Percentiles rank a stretch among this genome's conserved stretches.
Evolutionary conservation across 1,284 basidiomycete genomes (phyloP).

Genomic region (Schizophyllum commune): DNA sequence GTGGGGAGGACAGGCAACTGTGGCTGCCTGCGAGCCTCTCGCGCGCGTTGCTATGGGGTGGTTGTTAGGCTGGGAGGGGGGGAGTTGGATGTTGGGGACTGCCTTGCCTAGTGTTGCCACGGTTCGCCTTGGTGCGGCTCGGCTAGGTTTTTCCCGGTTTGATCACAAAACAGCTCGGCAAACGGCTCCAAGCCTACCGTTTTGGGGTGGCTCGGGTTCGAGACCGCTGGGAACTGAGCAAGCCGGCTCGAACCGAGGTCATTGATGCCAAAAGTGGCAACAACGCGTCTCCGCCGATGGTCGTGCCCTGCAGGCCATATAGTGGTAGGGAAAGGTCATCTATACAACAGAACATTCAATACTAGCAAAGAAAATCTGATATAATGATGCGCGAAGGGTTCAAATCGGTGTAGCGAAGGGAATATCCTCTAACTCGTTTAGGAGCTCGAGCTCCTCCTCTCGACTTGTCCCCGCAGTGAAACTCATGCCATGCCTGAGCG

Average conservation of each 20-base stretch:
- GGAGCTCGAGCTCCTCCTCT: not conserved
- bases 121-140: not conserved
- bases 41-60: too few relatives aligned
- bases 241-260: not conserved
- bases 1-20: too few relatives aligned
- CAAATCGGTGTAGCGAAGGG: too few relatives aligned
- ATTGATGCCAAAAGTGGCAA: not conserved
- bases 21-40: too few relatives aligned
- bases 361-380: not conserved
- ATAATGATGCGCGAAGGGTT: not conserved
- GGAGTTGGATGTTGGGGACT: too few relatives aligned
- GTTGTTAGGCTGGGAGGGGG: too few relatives aligned
- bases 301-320: not conserved
- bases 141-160: too few relatives aligned
- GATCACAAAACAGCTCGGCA: not conserved
- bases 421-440: not conserved
- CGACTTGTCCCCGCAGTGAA: conserved; percentile 1
- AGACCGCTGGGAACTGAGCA: not conserved
- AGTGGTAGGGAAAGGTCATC: not conserved
- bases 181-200: not conserved
- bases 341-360: not conserved
- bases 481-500: conserved; percentile 2
- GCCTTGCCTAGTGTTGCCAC: conserved; percentile 4
- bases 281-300: not conserved
- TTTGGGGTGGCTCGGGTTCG: not conserved